phyloP scores from a whole-genome alignment of 2,329 filamentous ascomycete species.

The Monosporascus sp. region DNA sequence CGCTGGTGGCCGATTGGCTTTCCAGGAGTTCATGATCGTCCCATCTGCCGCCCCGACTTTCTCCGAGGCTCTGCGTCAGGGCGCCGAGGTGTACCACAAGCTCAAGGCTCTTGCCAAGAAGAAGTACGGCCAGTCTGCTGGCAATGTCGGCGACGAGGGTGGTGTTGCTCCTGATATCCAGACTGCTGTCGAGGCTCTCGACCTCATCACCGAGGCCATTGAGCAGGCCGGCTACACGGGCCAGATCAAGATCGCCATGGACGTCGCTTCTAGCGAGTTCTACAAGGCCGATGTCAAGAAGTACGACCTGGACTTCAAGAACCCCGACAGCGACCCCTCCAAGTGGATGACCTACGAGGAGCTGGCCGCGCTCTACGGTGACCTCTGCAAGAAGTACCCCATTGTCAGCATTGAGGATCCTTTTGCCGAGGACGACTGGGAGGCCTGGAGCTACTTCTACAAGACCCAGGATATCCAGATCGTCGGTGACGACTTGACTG shows the following conservation, averaged over 20 bases:
- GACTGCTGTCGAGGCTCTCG: constrained; percentile 91
- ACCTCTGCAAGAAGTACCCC: constrained; percentile 88
- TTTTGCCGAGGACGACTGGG: constrained; percentile 99
- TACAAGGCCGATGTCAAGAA: constrained; percentile 98
- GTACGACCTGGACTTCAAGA: constrained; percentile 99
- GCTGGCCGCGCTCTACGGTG: constrained; percentile 86
- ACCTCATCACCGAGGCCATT: constrained; percentile 92
- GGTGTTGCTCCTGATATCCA: constrained; percentile 99
- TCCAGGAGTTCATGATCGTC: constrained; percentile 97
- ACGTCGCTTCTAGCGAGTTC: constrained; percentile 98
- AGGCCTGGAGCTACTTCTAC: constrained; percentile 99
- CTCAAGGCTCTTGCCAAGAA: constrained; percentile 97
- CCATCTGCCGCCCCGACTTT: constrained; percentile 83
- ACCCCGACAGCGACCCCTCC: constrained; percentile 88
- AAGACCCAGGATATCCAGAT: constrained; percentile 98
- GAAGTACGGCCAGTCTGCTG: constrained; percentile 98
- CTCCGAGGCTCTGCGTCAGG: constrained; percentile 93
- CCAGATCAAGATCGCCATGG: constrained; percentile 97
- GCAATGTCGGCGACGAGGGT: constrained; percentile 99
- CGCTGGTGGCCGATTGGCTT: constrained; percentile 90
- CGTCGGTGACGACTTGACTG: constrained; percentile 96
- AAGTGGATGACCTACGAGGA: constrained; percentile 99
- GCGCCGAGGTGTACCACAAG: constrained; percentile 96
- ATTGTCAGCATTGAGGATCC: constrained; percentile 99
- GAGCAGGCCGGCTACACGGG: constrained; percentile 94